Base-by-base conservation (phyloP, 1,284 basidiomycete genomes). In the Mrakiaceae sp. region DNA sequence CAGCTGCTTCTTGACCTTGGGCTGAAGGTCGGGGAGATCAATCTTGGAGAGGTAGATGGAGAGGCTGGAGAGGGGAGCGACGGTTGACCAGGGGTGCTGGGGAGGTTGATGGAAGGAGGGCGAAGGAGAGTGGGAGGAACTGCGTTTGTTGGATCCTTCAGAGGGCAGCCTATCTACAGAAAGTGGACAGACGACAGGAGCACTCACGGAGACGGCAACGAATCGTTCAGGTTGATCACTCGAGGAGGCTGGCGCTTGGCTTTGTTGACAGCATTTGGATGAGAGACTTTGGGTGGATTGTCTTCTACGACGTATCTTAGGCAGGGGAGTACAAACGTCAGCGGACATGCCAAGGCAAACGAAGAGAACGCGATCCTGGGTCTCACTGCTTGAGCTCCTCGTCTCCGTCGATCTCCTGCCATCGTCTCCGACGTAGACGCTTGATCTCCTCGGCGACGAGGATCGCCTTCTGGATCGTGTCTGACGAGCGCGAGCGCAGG, bases 1-100 rank as follows among this genome's bases (percentile, higher is more conserved):
- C 10, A 39, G 27, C n/a, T 54, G 27, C 52, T 16, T 27, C 42
- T 54, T 39, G 4, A 40, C 10, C 57, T 67, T 70, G 48, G 87
- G 87, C 67, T 81, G 80, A 7, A 90, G 79, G 71, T 90, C 88
- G 0, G 87, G 87, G 81, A 90, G 87, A 42, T 84, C 79, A 58
- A 90, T 88, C 78, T 90, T 90, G 78, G 86, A 87, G 12, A 90
- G 76, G 73, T 89, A 87, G 5, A 89, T 79, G 0, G 79, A 80
- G 1, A 90, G 78, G 67, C 80, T 84, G 52, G 79, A 79, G 0
- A 87, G 87, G 3, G 87, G 66, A 0, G 43, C 9, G 77, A 75
- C 71, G 88, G 88, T 27, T 71, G 68, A 7, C 67, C 69, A 42
- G 58, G 40, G 7, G 66, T 48, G 39, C 57, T 53, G 40, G 8